phyloP scores from a whole-genome alignment of 495 filamentous ascomycete genomes.

The Tuber calosporum region DNA sequence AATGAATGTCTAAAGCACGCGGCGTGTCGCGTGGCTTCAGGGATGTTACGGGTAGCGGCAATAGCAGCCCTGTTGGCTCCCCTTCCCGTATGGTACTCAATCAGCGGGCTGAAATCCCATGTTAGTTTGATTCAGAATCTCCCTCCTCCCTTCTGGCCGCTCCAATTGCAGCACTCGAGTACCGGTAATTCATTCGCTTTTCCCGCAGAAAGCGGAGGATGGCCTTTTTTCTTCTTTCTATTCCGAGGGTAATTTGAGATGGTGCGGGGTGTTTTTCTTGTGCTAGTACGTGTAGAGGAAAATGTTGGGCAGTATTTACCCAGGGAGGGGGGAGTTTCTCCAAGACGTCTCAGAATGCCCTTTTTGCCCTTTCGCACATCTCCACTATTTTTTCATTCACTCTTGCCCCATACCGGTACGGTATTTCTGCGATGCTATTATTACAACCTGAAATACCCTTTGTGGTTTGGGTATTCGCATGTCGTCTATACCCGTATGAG shows the following conservation, averaged over 20 bases:
- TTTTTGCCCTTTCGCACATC: background rate
- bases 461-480: background rate
- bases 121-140: background rate
- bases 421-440: background rate
- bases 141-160: background rate
- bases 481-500: background rate
- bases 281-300: too few species aligned
- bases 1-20: slow-evolving; percentile 12
- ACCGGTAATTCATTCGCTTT: background rate
- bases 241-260: background rate
- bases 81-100: background rate
- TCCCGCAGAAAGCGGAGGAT: background rate
- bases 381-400: background rate
- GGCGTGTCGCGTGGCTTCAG: slow-evolving; percentile 32
- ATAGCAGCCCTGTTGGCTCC: slow-evolving; percentile 32
- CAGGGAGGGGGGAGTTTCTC: background rate
- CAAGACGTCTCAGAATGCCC: background rate
- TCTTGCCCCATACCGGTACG: too few species aligned
- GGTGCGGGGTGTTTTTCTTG: background rate
- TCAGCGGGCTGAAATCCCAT: background rate
- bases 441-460: background rate
- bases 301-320: background rate
- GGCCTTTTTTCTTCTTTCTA: background rate
- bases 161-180: background rate
- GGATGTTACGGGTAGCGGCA: slow-evolving; percentile 37